Base-by-base conservation (phyloP, 768 basidiomycete species). In the Cystobasidiopsis lactophilus region DNA sequence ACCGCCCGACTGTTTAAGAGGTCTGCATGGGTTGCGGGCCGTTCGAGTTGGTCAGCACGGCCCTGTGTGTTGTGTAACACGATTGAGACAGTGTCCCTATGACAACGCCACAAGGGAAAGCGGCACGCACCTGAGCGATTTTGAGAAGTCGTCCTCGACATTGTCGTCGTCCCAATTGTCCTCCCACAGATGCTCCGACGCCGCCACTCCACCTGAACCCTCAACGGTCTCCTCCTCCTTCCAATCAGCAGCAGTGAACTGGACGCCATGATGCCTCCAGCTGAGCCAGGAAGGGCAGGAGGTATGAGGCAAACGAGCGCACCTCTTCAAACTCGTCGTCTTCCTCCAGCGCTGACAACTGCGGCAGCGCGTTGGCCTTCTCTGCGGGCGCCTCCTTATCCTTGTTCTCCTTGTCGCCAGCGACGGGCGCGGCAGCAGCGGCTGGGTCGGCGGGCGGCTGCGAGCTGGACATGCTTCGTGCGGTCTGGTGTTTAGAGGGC, bases 91-190 rank as follows among this genome's bases (percentile, higher is more conserved):
- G n/a, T n/a, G n/a, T n/a, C n/a, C n/a, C n/a, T n/a, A n/a, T n/a
- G n/a, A n/a, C n/a, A n/a, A n/a, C n/a, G n/a, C n/a, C n/a, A n/a
- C n/a, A n/a, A n/a, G n/a, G n/a, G n/a, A n/a, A n/a, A n/a, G n/a
- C n/a, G n/a, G n/a, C 11, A 70, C 82, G 60, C 64, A 89, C 93
- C 93, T 77, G 60, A 98, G 70, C 68, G 93, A 86, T 50, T 83
- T 78, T 61, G 85, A 88, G 65, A 98, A 98, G 59, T 93, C 86
- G 61, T 95, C 89, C 65, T 91, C 91, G 56, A 93, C 79, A 68
- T 96, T 91, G 69, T 98, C 93, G 61, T 98, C 93, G 63, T 98
- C 93, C 93, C 93, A 98, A 66, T 95, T 95, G 61, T 96, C 93
- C 71, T 98, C 93, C 93, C 93, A 98, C 11, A 98, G 71, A 81